Base-by-base conservation (phyloP, 2,329 filamentous ascomycete genomes). In the Talaromyces funiculosus region DNA sequence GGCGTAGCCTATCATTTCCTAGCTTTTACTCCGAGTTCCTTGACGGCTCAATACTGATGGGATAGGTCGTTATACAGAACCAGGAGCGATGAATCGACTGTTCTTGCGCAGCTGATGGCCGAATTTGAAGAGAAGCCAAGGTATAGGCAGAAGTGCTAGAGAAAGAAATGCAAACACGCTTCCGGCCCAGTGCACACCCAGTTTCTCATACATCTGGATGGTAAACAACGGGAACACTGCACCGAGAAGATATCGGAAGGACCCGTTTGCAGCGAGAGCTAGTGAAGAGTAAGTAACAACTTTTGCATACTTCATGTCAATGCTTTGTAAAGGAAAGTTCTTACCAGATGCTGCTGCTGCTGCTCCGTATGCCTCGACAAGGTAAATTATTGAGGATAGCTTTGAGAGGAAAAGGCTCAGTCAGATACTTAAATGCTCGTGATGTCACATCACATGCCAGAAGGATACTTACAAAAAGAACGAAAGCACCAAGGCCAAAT, bases 141-240 rank as follows among this genome's bases (percentile, higher is more conserved):
- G 75, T 24, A 75, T 72, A 3, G 73, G 72, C 2, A 74, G 69
- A 20, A 77, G 64, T 9, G 71, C 51, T 5, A 76, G 64, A 9
- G 72, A 71, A 22, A 78, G 54, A 47, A 77, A 77, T 0, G 69
- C 75, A 14, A 77, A 57, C 40, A 77, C 53, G 62, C 69, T 74
- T 3, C 70, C 71, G 1, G 73, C 75, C 74, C 73, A 78, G 57
- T 68, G 69, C 22, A 71, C 68, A 5, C 70, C 72, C 38, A 77
- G 59, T 5, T 66, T 65, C 37, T 71, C 59, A 47, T 76, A 77
- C 73, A 75, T 74, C 59, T 69, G 67, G 4, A 69, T 69, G 3
- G 72, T 72, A 37, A 73, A 73, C 43, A 74, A 59, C 4, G 72
- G 69, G 33, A 73, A 73, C 0, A 67, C 67, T 4, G 68, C 71